Percentiles rank a stretch among this genome's conserved stretches.
Evolutionary conservation across 768 basidiomycete genomes (phyloP).

Genomic region (Rhodotorula paludigena): DNA sequence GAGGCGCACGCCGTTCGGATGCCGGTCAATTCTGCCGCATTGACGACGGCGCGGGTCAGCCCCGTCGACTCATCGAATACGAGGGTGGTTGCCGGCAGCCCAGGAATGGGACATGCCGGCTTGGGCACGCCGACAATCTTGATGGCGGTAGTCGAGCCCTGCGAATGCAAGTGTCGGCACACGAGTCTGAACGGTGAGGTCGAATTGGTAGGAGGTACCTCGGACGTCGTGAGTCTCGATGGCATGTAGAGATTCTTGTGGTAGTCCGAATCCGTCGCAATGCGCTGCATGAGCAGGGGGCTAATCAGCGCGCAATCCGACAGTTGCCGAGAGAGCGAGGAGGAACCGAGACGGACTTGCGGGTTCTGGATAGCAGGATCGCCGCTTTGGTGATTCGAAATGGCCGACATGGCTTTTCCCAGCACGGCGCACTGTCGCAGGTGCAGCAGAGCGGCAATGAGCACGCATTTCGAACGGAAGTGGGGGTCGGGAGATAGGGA

Average conservation of each 20-base stretch:
- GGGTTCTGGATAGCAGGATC: conserved; percentile 27
- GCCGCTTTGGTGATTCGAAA: neutral
- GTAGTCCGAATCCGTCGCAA: neutral
- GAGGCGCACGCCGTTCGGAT: conserved; percentile 40
- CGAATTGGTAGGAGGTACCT: neutral
- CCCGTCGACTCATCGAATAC: conserved; percentile 39
- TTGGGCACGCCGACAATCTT: conserved; percentile 39
- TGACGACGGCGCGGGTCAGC: conserved; percentile 27
- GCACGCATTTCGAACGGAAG: too few relatives aligned
- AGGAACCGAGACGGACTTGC: neutral
- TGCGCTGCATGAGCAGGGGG: neutral
- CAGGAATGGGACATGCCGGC: conserved; percentile 11
- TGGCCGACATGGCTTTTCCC: conserved; percentile 23
- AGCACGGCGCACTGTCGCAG: conserved; percentile 24
- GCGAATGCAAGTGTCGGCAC: neutral
- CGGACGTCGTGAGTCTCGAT: conserved; percentile 25
- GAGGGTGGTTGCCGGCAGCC: conserved; percentile 38
- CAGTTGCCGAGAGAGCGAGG: neutral
- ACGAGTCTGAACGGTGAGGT: too few relatives aligned
- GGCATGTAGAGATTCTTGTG: conserved; percentile 39
- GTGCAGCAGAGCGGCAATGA: neutral
- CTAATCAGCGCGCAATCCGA: neutral
- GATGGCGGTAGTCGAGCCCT: conserved; percentile 33
- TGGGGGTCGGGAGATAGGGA: neutral
- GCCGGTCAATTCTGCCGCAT: conserved; percentile 39